These are phyloP conservation scores for Phylloporus scabripes DNA, from an alignment of 768 basidiomycete species.

Conservation along the genomic window DNA sequence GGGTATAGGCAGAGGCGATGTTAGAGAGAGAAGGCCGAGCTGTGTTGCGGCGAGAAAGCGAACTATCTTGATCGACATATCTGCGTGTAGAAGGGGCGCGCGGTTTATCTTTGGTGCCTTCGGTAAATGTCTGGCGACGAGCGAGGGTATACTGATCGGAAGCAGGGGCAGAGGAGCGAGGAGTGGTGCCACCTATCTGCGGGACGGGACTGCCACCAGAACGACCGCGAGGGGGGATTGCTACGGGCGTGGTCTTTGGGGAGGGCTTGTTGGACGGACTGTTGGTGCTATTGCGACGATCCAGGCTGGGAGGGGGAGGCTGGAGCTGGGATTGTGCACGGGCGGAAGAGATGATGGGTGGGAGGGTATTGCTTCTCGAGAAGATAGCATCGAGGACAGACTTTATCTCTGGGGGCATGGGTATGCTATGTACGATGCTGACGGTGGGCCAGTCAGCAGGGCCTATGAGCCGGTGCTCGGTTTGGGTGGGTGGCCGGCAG, in stretches of 20 bases:
- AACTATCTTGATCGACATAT: constrained; percentile 49
- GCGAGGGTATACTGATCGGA: constrained; percentile 39
- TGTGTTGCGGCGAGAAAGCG: constrained; percentile 43
- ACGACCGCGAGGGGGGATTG: constrained; percentile 44
- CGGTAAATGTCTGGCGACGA: constrained; percentile 47
- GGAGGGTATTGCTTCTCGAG: constrained; percentile 33
- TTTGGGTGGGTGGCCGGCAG: constrained; percentile 65
- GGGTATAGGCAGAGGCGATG: constrained; percentile 32
- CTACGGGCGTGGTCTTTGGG: constrained; percentile 32
- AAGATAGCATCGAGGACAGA: constrained; percentile 54
- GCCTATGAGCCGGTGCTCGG: constrained; percentile 58
- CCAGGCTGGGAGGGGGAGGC: constrained; percentile 29
- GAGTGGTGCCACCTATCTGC: constrained; percentile 26
- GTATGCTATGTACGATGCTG: constrained; percentile 64
- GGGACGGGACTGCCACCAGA: constrained; percentile 47
- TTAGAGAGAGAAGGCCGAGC: constrained; percentile 41
- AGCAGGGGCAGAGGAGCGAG: constrained; percentile 31
- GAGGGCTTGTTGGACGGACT: constrained; percentile 21
- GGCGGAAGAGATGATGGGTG: constrained; percentile 26
- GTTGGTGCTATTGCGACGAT: constrained; percentile 45
- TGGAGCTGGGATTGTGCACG: constrained; percentile 32
- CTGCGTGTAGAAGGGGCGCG: constrained; percentile 61
- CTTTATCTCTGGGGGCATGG: constrained; percentile 70
- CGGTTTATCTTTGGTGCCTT: constrained; percentile 50
- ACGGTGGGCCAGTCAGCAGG: constrained; percentile 79